Evolutionary conservation across 768 basidiomycete species (phyloP), one percentile per base, ranked within the genome.

Genomic region (Paxillus ammoniavirescens): DNA sequence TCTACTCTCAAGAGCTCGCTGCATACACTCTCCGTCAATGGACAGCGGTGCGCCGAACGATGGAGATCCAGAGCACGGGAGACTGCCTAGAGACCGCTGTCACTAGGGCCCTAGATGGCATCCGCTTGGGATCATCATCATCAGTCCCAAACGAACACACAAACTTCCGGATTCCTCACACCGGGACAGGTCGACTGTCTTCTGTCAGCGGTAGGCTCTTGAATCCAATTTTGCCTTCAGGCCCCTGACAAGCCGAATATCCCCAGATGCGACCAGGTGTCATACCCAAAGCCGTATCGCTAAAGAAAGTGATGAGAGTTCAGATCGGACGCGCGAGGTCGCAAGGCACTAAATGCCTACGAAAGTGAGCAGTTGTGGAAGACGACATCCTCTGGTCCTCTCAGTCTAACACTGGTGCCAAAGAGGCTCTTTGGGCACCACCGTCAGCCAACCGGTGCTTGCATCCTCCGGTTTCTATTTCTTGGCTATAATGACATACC

Each of bases 21-120:
- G 58, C 60, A 18, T 59, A 63, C 52, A 63, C 62, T 21, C 49
- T 55, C 28, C 62, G 58, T 7, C 50, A 61, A 12, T 61, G 62
- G 62, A 56, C 55, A 3, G 60, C 58, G 33, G 43, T 52, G 15
- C 55, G 52, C 17, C 56, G 45, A 12, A 47, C 49, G 10, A 23
- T 47, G 14, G 62, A 63, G 49, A 49, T 50, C 14, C 53, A 58
- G 50, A 44, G 12, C 6, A 40, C 38, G 13, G 2, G 37, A 38
- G 14, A 38, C n/a, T 4, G 37, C 15, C 15, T 13, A 17, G 53
- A 52, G 15, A 40, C 38, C 2, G 46, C 15, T 13, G 35, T 52
- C 35, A 28, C 51, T 13, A 49, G 5, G 10, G 47, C 51, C 21
- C 35, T 49, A 47, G 23, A 28, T 9, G 2, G 30, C 14, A 9